phyloP scores from a whole-genome alignment of 495 filamentous ascomycete genomes.

The Penicillium malachiteum region DNA sequence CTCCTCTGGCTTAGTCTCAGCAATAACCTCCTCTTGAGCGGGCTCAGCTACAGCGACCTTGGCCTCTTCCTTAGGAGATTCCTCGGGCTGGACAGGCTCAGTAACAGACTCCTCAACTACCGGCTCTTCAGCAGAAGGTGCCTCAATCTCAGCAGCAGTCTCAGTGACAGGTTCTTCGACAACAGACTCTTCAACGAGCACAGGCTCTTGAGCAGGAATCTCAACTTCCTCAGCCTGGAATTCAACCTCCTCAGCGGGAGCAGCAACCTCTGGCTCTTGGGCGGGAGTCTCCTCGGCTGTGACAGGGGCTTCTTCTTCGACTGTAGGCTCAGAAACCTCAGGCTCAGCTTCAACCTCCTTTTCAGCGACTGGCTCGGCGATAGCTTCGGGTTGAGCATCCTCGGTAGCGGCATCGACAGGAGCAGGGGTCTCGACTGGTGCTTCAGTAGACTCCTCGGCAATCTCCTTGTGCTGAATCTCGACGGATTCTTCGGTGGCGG shows the following conservation, averaged over 20 bases:
- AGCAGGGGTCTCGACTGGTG: not conserved
- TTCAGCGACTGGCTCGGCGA: constrained; percentile 5
- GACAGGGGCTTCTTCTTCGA: constrained; percentile 9
- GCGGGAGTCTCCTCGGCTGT: not conserved
- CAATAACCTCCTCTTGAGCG: not conserved
- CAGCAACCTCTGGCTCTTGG: not conserved
- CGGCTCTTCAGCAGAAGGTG: not conserved
- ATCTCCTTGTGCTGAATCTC: constrained; percentile 5
- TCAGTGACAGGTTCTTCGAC: not conserved
- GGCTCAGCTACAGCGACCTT: constrained; percentile 5
- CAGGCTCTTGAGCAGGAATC: constrained; percentile 9
- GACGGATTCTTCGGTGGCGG: constrained; percentile 9
- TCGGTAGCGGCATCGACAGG: constrained; percentile 9
- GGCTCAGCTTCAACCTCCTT: constrained; percentile 2
- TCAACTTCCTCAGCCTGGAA: not conserved
- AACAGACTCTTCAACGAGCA: constrained; percentile 7
- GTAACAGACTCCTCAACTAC: not conserved
- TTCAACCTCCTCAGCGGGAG: not conserved
- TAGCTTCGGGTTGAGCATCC: constrained; percentile 10
- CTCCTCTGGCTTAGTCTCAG: constrained; percentile 7
- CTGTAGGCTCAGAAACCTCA: constrained; percentile 2
- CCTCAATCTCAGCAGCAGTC: not conserved
- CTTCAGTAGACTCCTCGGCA: constrained; percentile 1
- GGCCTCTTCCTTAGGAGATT: not conserved
- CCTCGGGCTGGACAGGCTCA: constrained; percentile 1